A percentile compares a stretch with the other conserved stretches of the same genome.
Conservation (phyloP, 176 grass and related monocot species). For the Aegilops tauschii region DNA sequence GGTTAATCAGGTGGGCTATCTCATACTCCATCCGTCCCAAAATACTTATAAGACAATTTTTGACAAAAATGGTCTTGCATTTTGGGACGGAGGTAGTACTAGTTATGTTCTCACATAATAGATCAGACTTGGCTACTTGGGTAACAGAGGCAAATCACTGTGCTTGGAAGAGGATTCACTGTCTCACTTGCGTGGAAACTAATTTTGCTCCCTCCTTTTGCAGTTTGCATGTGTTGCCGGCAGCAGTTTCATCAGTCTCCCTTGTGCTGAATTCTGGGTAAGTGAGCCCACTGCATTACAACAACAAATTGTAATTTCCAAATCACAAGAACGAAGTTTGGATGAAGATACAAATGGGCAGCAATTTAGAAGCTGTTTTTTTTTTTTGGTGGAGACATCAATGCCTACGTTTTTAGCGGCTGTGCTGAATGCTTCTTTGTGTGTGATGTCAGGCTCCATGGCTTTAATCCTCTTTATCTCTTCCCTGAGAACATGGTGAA, state of each 20-base stretch:
- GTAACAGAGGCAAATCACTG: not conserved
- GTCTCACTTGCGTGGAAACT: not conserved
- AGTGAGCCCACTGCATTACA: constrained; percentile 58
- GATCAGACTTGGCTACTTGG: not conserved
- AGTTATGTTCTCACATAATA: not conserved
- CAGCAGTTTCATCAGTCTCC: constrained; percentile 22
- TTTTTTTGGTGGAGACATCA: not conserved
- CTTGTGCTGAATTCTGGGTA: constrained; percentile 49
- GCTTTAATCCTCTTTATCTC: constrained; percentile 76
- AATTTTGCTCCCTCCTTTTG: not conserved
- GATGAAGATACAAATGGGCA: not conserved
- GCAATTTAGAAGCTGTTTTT: not conserved
- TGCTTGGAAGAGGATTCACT: not conserved
- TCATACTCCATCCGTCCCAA: not conserved
- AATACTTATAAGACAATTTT: too few relatives aligned
- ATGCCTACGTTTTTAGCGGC: constrained; percentile 64
- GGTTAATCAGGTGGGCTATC: not conserved
- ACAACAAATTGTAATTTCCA: not conserved
- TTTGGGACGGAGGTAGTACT: too few relatives aligned
- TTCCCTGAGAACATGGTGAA: constrained; percentile 39
- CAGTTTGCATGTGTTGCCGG: constrained; percentile 14
- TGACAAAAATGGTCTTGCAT: too few relatives aligned
- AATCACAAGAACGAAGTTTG: not conserved
- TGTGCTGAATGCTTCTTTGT: constrained; percentile 69
- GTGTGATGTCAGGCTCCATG: constrained; percentile 41